phyloP scores from a whole-genome alignment of 1,284 basidiomycete species.

The Apiotrichum montevideense region DNA sequence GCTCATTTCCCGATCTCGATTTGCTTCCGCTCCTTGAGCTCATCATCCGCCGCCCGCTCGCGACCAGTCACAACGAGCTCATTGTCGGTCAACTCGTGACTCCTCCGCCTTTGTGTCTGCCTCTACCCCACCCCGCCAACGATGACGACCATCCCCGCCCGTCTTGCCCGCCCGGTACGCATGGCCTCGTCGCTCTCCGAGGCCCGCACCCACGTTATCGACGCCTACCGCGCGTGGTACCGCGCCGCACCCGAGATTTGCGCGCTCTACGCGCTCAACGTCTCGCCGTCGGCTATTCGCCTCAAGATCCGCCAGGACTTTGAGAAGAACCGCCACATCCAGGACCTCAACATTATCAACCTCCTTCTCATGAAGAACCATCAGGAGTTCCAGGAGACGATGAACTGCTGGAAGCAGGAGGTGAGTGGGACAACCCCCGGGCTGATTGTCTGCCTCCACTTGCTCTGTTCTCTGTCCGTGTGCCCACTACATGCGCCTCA shows the following conservation, averaged over 20 bases:
- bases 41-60: neutral
- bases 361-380: conserved; percentile 78
- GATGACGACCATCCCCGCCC: conserved; percentile 85
- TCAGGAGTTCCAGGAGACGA: conserved; percentile 88
- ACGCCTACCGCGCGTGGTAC: conserved; percentile 89
- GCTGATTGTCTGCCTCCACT: too few relatives aligned
- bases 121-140: conserved; percentile 3
- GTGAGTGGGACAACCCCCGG: conserved; percentile 32
- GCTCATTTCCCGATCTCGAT: neutral
- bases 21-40: conserved; percentile 2
- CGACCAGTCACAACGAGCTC: conserved; percentile 8
- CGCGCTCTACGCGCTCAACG: conserved; percentile 73
- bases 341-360: conserved; percentile 79
- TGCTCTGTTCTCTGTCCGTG: too few relatives aligned
- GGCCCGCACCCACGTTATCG: conserved; percentile 63
- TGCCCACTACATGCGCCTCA: too few relatives aligned
- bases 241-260: conserved; percentile 85
- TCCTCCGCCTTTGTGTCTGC: neutral
- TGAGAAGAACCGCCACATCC: conserved; percentile 76
- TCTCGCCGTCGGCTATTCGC: conserved; percentile 74
- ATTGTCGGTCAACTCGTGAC: neutral
- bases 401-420: conserved; percentile 87
- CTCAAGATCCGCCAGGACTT: conserved; percentile 80
- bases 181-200: conserved; percentile 60
- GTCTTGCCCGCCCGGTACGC: conserved; percentile 68